Percentiles rank a stretch among this genome's conserved stretches.
phyloP scores from a whole-genome alignment of 306 rosid species.

The Lathyrus sativus region DNA sequence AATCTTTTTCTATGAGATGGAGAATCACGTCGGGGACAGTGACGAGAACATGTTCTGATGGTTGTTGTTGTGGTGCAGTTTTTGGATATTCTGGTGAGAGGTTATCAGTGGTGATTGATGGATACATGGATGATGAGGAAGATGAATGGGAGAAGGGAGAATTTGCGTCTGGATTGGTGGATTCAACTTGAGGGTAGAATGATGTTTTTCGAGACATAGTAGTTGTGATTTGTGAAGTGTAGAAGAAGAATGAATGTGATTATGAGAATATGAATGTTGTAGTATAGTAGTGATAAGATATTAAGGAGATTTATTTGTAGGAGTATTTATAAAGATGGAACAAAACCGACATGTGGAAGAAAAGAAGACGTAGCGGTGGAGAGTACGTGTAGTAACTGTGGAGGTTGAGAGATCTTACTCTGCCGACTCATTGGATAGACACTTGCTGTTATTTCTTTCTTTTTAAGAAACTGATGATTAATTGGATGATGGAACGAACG shows the following conservation, averaged over 20 bases:
- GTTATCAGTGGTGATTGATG: slow-evolving; percentile 40
- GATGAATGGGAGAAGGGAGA: slow-evolving; percentile 35
- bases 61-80: slow-evolving; percentile 29
- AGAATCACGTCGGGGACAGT: slow-evolving; percentile 64
- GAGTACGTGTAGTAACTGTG: slow-evolving; percentile 34
- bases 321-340: neutral
- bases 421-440: neutral
- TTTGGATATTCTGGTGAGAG: slow-evolving; percentile 30
- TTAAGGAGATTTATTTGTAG: neutral
- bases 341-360: slow-evolving; percentile 17
- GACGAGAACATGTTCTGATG: slow-evolving; percentile 52
- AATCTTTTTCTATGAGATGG: slow-evolving; percentile 69
- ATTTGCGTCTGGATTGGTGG: slow-evolving; percentile 50
- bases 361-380: slow-evolving; percentile 30
- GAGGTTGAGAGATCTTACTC: slow-evolving; percentile 1
- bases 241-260: too few species aligned
- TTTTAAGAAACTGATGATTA: slow-evolving; percentile 10
- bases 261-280: neutral
- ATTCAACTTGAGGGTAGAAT: slow-evolving; percentile 56
- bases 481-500: too few species aligned
- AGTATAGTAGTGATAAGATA: neutral
- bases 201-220: slow-evolving; percentile 23
- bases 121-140: slow-evolving; percentile 52
- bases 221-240: slow-evolving; percentile 22
- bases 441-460: slow-evolving; percentile 16